Evolutionary conservation across 352 stramenopile species (phyloP).

Genomic region (Globisporangium cystogenes): DNA sequence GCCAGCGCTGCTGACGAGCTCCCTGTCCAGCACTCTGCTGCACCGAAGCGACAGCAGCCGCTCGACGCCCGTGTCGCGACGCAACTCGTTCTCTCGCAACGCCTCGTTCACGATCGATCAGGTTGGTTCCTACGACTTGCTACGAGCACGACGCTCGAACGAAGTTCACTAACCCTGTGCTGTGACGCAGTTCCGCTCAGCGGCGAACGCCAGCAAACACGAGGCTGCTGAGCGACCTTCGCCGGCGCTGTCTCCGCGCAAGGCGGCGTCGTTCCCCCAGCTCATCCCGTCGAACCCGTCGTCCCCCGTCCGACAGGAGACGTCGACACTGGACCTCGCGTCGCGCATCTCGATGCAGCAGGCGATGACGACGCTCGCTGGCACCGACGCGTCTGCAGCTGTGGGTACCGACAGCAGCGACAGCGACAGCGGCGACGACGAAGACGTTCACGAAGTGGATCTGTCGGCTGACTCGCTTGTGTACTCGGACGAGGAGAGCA

Average conservation of each 20-base stretch:
- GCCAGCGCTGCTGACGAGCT: too few relatives aligned
- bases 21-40: background rate
- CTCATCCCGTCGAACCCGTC: slow-evolving; percentile 7
- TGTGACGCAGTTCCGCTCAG: slow-evolving; percentile 7
- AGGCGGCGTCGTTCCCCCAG: slow-evolving; percentile 19
- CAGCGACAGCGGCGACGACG: slow-evolving; percentile 3
- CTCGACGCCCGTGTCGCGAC: slow-evolving; percentile 14
- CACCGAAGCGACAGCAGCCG: background rate
- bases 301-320: slow-evolving; percentile 6
- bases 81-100: slow-evolving; percentile 32
- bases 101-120: slow-evolving; percentile 20
- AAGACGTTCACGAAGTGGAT: slow-evolving; percentile 6
- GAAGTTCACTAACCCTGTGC: background rate
- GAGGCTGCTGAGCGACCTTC: background rate
- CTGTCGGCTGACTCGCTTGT: slow-evolving; percentile 5
- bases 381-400: too few relatives aligned
- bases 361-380: too few relatives aligned
- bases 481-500: slow-evolving; percentile 10
- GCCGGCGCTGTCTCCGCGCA: slow-evolving; percentile 18
- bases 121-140: slow-evolving; percentile 9
- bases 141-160: background rate
- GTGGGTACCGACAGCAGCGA: slow-evolving; percentile 1
- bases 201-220: slow-evolving; percentile 11
- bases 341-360: background rate
- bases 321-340: background rate